A percentile compares a stretch with the other conserved stretches of the same genome.
phyloP scores from a whole-genome alignment of 768 basidiomycete genomes.

The Brasilioporus rufonigricans region DNA sequence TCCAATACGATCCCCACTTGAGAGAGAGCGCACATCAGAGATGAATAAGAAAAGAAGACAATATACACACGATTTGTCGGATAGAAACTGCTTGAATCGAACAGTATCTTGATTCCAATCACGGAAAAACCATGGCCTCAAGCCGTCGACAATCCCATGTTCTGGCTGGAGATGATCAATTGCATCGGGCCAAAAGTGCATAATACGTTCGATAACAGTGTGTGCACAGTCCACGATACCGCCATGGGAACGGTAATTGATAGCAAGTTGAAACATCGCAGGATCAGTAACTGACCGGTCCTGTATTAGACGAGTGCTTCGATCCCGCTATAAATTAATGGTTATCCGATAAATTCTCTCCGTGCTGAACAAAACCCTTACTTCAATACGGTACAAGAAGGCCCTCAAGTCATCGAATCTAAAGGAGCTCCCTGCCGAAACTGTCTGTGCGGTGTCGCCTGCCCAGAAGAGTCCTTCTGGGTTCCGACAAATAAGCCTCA shows the following conservation, averaged over 20 bases:
- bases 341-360: background rate
- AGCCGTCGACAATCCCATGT: constrained; percentile 50
- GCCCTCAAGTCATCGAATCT: constrained; percentile 70
- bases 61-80: constrained; percentile 41
- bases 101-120: constrained; percentile 44
- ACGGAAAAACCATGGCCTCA: constrained; percentile 57
- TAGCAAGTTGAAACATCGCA: constrained; percentile 51
- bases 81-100: constrained; percentile 58
- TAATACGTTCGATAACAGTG: constrained; percentile 60
- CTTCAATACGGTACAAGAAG: constrained; percentile 62
- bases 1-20: constrained; percentile 48
- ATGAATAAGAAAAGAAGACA: background rate
- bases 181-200: constrained; percentile 57
- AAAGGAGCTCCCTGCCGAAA: constrained; percentile 70
- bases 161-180: constrained; percentile 62
- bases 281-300: constrained; percentile 25
- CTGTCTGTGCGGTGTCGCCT: constrained; percentile 79
- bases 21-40: constrained; percentile 12
- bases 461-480: constrained; percentile 73
- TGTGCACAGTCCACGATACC: constrained; percentile 76
- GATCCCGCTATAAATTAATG: constrained; percentile 20
- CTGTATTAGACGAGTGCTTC: constrained; percentile 2
- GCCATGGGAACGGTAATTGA: constrained; percentile 70
- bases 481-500: constrained; percentile 61
- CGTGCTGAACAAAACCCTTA: constrained; percentile 20